These are phyloP conservation scores for Curvularia hawaiiensis DNA, from an alignment of 2,329 filamentous ascomycete genomes.

Conservation along the genomic window DNA sequence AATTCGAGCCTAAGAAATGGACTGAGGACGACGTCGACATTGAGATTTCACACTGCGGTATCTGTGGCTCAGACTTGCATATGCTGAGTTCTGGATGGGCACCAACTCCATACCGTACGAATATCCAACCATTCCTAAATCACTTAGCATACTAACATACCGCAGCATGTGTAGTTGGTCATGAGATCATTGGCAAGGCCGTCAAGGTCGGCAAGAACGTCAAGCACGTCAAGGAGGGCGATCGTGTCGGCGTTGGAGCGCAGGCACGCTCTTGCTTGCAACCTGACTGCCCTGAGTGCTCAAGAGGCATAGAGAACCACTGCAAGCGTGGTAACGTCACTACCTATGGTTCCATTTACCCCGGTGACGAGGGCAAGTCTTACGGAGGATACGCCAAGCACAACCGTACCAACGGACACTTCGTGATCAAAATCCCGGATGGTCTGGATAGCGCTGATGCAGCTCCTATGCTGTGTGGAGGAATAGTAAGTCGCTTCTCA, in stretches of 20 bases:
- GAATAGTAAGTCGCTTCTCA: constrained; percentile 53
- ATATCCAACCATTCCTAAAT: background rate
- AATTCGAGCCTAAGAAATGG: constrained; percentile 50
- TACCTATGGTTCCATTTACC: constrained; percentile 54
- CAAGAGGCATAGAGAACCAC: constrained; percentile 56
- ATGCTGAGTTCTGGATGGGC: constrained; percentile 47
- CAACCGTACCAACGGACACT: constrained; percentile 76
- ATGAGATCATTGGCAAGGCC: constrained; percentile 50
- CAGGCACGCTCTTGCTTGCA: constrained; percentile 54
- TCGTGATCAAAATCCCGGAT: constrained; percentile 75
- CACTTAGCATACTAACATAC: constrained; percentile 25
- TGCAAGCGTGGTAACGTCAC: constrained; percentile 48
- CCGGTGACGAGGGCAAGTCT: constrained; percentile 61
- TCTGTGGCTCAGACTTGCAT: constrained; percentile 46
- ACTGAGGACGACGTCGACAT: constrained; percentile 70
- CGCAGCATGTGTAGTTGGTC: constrained; percentile 50
- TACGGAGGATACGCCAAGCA: constrained; percentile 69
- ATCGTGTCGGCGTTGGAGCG: constrained; percentile 61
- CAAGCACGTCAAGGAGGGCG: constrained; percentile 62
- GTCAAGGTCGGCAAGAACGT: constrained; percentile 51
- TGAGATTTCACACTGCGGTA: constrained; percentile 48
- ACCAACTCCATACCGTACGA: constrained; percentile 31
- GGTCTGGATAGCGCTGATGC: constrained; percentile 63
- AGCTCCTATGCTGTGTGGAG: constrained; percentile 83
- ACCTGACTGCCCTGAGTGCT: constrained; percentile 52